Evolutionary conservation across 1,284 basidiomycete genomes (phyloP).

Genomic region (Cystobasidiaceae sp.): DNA sequence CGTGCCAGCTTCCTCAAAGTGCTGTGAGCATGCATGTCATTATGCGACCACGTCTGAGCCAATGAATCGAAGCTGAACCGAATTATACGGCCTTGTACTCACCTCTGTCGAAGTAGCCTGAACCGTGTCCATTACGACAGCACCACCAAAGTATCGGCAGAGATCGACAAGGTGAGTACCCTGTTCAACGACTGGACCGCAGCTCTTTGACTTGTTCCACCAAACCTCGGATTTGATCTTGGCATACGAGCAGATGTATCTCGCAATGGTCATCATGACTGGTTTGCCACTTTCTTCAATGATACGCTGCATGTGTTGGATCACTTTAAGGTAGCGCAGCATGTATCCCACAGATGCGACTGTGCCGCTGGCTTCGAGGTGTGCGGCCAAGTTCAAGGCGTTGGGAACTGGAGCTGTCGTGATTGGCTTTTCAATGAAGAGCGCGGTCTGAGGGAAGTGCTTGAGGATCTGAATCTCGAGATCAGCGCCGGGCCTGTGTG

Average conservation of each 20-base stretch:
- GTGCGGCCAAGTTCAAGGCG: constrained; percentile 65
- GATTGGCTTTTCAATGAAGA: constrained; percentile 44
- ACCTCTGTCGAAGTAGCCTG: constrained; percentile 48
- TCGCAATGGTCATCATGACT: constrained; percentile 95
- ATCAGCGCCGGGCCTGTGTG: constrained; percentile 66
- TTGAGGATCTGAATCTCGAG: constrained; percentile 86
- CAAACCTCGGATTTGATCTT: constrained; percentile 72
- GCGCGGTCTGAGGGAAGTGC: constrained; percentile 60
- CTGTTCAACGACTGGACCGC: constrained; percentile 90
- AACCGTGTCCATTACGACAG: constrained; percentile 81
- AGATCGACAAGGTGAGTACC: constrained; percentile 69
- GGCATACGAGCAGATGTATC: constrained; percentile 91
- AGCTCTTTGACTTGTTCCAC: constrained; percentile 95
- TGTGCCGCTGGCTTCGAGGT: constrained; percentile 74
- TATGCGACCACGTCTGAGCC: constrained; percentile 42
- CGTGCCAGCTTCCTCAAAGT: constrained; percentile 81
- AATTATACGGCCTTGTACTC: constrained; percentile 44
- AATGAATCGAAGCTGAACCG: constrained; percentile 60
- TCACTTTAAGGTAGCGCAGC: constrained; percentile 87
- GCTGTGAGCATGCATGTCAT: too few species aligned
- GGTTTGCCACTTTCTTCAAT: constrained; percentile 89
- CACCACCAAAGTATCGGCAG: constrained; percentile 88
- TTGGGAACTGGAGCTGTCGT: constrained; percentile 38
- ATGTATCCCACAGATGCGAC: constrained; percentile 88
- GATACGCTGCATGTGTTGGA: constrained; percentile 97